These are phyloP conservation scores for Phlegmacium glaucopus DNA, from an alignment of 768 basidiomycete genomes.

Conservation along the genomic window DNA sequence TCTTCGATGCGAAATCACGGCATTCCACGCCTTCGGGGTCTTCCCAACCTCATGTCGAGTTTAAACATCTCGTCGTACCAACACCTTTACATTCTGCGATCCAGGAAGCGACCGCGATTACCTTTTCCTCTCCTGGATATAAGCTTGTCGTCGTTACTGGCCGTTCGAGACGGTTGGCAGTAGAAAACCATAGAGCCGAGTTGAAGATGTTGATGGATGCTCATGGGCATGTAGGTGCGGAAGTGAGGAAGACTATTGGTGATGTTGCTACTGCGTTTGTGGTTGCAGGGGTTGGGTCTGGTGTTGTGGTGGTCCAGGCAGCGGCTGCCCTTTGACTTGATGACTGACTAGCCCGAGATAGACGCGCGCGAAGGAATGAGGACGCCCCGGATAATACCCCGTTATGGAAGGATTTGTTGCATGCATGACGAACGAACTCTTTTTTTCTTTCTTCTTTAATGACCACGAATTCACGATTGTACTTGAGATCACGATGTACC, in stretches of 20 bases:
- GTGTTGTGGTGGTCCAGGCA: slow-evolving; percentile 69
- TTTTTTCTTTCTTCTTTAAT: too few species aligned
- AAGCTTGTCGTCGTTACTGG: slow-evolving; percentile 65
- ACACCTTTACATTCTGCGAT: slow-evolving; percentile 59
- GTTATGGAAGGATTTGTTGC: too few species aligned
- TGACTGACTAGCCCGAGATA: too few species aligned
- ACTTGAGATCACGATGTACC: too few species aligned
- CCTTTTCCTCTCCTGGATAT: slow-evolving; percentile 6
- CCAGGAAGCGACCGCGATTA: slow-evolving; percentile 34
- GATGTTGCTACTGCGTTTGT: slow-evolving; percentile 81
- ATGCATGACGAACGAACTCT: too few species aligned
- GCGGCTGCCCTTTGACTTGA: slow-evolving; percentile 8
- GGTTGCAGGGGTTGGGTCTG: slow-evolving; percentile 52
- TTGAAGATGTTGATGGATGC: slow-evolving; percentile 59
- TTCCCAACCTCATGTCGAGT: slow-evolving; percentile 59
- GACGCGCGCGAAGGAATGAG: too few species aligned
- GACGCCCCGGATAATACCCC: too few species aligned
- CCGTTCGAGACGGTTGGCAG: slow-evolving; percentile 69
- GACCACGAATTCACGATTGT: too few species aligned
- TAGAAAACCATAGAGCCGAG: slow-evolving; percentile 71
- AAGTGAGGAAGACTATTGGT: slow-evolving; percentile 81
- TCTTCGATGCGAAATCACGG: slow-evolving; percentile 9
- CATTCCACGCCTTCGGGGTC: slow-evolving; percentile 16
- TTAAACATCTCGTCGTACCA: slow-evolving; percentile 53
- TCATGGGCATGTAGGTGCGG: slow-evolving; percentile 50